Evolutionary conservation across 208 protist species (phyloP).

Genomic region (Jaenimonas drosophilae): DNA sequence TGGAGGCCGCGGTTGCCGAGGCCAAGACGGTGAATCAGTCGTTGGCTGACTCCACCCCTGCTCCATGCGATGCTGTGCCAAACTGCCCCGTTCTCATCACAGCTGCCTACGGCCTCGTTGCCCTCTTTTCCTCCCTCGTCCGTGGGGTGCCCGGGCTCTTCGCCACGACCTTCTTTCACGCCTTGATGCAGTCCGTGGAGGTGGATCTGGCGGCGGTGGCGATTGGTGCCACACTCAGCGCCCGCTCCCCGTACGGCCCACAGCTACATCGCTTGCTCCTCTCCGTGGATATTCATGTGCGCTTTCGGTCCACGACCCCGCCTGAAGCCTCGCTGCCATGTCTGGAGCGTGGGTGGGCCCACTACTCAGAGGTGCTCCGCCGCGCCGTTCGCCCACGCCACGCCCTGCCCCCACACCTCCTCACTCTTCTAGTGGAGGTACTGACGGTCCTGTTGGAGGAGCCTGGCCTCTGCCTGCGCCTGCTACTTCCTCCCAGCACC

Average conservation of each 20-base stretch:
- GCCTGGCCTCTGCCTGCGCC: slow-evolving; percentile 12
- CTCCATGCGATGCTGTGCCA: too few species aligned
- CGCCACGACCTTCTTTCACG: slow-evolving; percentile 27
- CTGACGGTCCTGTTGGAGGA: slow-evolving; percentile 8
- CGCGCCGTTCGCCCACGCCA: too few species aligned
- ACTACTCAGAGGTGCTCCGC: slow-evolving; percentile 19
- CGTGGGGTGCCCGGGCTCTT: slow-evolving; percentile 21
- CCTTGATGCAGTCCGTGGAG: slow-evolving; percentile 33
- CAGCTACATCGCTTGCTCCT: slow-evolving; percentile 46
- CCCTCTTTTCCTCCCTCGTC: slow-evolving; percentile 18
- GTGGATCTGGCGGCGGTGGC: slow-evolving; percentile 20
- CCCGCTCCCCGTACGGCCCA: slow-evolving; percentile 11
- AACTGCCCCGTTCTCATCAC: too few species aligned
- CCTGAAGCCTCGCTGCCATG: background rate
- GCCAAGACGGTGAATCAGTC: slow-evolving; percentile 10
- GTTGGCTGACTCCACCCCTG: too few species aligned
- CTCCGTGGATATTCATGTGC: slow-evolving; percentile 25
- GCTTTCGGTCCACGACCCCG: slow-evolving; percentile 1
- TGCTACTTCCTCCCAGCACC: too few species aligned
- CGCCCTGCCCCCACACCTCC: slow-evolving; percentile 4
- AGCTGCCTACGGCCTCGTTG: slow-evolving; percentile 15
- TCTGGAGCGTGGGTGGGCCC: slow-evolving; percentile 29
- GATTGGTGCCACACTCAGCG: slow-evolving; percentile 26
- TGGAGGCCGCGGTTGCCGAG: slow-evolving; percentile 6
- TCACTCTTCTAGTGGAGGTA: slow-evolving; percentile 10